Percentiles rank a stretch among this genome's conserved stretches.
Evolutionary conservation across 1,139 yeast species (phyloP).

Genomic region (Taphrina sp.): DNA sequence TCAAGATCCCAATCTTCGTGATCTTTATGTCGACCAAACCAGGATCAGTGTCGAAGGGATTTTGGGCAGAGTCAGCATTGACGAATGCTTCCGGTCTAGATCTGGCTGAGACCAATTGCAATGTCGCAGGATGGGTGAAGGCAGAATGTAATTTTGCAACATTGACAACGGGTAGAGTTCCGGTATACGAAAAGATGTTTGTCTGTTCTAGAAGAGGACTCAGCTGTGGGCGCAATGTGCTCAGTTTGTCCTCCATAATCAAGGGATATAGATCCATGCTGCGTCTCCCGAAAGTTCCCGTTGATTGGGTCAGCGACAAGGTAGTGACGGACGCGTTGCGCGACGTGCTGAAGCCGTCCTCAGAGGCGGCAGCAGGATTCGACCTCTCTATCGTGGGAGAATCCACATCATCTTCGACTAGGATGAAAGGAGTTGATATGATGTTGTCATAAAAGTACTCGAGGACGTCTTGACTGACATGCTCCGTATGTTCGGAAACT

Average conservation of each 20-base stretch:
- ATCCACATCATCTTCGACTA: constrained; percentile 45
- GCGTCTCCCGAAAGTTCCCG: constrained; percentile 37
- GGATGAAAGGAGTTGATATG: constrained; percentile 55
- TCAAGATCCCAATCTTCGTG: constrained; percentile 47
- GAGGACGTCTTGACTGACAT: constrained; percentile 47
- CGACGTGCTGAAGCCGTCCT: constrained; percentile 6
- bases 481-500: constrained; percentile 42
- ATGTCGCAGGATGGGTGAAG: constrained; percentile 44
- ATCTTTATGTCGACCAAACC: constrained; percentile 48
- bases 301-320: neutral
- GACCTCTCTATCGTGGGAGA: neutral
- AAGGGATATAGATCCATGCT: constrained; percentile 46
- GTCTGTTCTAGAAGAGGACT: constrained; percentile 39
- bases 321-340: neutral
- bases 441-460: constrained; percentile 64
- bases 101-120: constrained; percentile 45
- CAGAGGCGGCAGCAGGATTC: constrained; percentile 11
- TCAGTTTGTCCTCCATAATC: constrained; percentile 45
- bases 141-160: constrained; percentile 42
- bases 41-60: constrained; percentile 42
- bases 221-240: constrained; percentile 44
- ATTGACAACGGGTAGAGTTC: constrained; percentile 40
- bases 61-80: constrained; percentile 34
- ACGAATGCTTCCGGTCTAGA: constrained; percentile 46
- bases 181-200: constrained; percentile 43